phyloP scores from a whole-genome alignment of 2,329 filamentous ascomycete genomes.

The Coniella lustricola region DNA sequence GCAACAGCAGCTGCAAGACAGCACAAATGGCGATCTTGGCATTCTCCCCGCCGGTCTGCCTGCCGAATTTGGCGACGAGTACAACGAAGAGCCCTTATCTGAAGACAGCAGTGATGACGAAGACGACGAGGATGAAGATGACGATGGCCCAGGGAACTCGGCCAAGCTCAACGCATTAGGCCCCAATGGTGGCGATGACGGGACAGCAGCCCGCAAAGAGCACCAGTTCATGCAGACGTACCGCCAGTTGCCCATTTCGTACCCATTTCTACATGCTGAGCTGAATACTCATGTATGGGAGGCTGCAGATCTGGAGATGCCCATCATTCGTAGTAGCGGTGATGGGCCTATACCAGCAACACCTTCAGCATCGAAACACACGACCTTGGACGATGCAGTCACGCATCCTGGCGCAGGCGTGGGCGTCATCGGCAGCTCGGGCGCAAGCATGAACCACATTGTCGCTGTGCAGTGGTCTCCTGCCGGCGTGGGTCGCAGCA shows the following conservation, averaged over 20 bases:
- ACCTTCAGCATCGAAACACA: not conserved
- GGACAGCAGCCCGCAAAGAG: constrained; percentile 8
- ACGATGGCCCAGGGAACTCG: constrained; percentile 19
- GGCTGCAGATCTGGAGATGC: constrained; percentile 25
- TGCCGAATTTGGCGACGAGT: constrained; percentile 18
- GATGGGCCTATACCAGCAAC: constrained; percentile 19
- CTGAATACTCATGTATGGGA: constrained; percentile 40
- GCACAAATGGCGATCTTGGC: constrained; percentile 2
- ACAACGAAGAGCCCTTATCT: constrained; percentile 16
- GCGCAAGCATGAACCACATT: constrained; percentile 47
- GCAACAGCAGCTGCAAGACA: not conserved
- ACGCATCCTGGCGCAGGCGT: constrained; percentile 37
- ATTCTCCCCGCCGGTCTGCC: constrained; percentile 13
- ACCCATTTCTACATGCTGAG: constrained; percentile 31
- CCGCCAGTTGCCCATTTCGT: constrained; percentile 28
- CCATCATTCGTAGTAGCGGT: constrained; percentile 9
- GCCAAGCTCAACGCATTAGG: constrained; percentile 14
- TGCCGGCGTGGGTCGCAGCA: constrained; percentile 46
- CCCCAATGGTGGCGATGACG: constrained; percentile 3
- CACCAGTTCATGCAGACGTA: constrained; percentile 27
- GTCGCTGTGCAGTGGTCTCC: constrained; percentile 52
- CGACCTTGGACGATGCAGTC: constrained; percentile 16
- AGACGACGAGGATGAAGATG: constrained; percentile 8
- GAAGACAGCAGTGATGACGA: constrained; percentile 18
- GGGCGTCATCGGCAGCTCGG: constrained; percentile 39